Evolutionary conservation across 805 yeast species (phyloP).

Genomic region (Trichomonascus vanleenenianus): DNA sequence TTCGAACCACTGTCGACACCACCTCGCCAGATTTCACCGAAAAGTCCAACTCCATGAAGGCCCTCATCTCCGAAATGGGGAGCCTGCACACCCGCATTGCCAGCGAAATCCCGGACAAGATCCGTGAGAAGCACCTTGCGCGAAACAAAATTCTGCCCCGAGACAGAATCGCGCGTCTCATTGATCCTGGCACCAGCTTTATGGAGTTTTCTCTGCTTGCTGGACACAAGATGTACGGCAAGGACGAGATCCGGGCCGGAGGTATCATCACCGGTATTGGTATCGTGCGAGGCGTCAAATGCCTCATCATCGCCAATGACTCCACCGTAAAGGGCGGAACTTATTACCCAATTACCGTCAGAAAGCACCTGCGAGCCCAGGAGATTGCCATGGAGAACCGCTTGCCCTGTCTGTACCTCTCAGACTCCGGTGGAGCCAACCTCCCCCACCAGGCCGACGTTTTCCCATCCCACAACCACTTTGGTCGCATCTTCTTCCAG

Average conservation of each 20-base stretch:
- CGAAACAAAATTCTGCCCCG: slow-evolving; percentile 26
- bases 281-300: slow-evolving; percentile 23
- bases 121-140: slow-evolving; percentile 22
- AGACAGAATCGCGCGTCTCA: slow-evolving; percentile 24
- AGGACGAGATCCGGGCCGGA: slow-evolving; percentile 27
- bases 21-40: slow-evolving; percentile 18
- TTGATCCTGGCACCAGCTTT: slow-evolving; percentile 26
- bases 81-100: slow-evolving; percentile 17
- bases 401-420: slow-evolving; percentile 26
- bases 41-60: slow-evolving; percentile 17
- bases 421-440: slow-evolving; percentile 29
- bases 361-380: slow-evolving; percentile 28
- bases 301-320: slow-evolving; percentile 27
- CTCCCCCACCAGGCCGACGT: slow-evolving; percentile 29
- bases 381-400: slow-evolving; percentile 26
- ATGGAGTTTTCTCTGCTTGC: slow-evolving; percentile 26
- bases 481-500: slow-evolving; percentile 28
- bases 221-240: slow-evolving; percentile 25
- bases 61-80: slow-evolving; percentile 13
- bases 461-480: slow-evolving; percentile 28
- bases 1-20: slow-evolving; percentile 20
- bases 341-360: slow-evolving; percentile 29
- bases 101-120: slow-evolving; percentile 24
- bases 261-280: slow-evolving; percentile 29
- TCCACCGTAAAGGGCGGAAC: slow-evolving; percentile 29